phyloP scores from a whole-genome alignment of 306 rosid species.

The Castanea sativa region DNA sequence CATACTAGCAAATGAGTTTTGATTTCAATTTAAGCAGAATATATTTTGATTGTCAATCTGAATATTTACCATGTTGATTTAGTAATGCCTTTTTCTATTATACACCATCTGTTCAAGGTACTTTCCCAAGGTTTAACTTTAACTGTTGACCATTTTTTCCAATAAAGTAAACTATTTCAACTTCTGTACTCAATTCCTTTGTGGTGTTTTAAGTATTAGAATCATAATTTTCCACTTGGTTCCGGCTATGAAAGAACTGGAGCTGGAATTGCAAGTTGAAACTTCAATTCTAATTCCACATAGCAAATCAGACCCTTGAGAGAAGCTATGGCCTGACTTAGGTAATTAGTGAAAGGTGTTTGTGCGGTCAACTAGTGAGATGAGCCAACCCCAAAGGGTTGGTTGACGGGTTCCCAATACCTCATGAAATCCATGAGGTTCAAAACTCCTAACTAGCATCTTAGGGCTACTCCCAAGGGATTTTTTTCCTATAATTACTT shows the following conservation, averaged over 20 bases:
- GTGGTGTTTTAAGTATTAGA: background rate
- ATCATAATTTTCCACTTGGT: background rate
- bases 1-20: background rate
- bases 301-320: background rate
- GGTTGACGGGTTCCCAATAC: no score
- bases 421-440: no score
- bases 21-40: background rate
- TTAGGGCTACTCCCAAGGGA: no score
- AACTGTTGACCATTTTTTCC: background rate
- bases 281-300: background rate
- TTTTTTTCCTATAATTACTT: no score
- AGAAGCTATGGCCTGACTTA: background rate
- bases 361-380: background rate
- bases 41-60: background rate
- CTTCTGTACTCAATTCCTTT: background rate
- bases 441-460: no score
- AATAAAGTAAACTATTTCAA: background rate
- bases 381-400: background rate
- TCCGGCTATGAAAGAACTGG: background rate
- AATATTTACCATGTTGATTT: background rate
- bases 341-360: background rate
- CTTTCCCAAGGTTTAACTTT: background rate
- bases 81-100: background rate
- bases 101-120: background rate
- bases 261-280: background rate